phyloP scores from a whole-genome alignment of 2,329 filamentous ascomycete genomes.

The Ceratocystis harringtonii region DNA sequence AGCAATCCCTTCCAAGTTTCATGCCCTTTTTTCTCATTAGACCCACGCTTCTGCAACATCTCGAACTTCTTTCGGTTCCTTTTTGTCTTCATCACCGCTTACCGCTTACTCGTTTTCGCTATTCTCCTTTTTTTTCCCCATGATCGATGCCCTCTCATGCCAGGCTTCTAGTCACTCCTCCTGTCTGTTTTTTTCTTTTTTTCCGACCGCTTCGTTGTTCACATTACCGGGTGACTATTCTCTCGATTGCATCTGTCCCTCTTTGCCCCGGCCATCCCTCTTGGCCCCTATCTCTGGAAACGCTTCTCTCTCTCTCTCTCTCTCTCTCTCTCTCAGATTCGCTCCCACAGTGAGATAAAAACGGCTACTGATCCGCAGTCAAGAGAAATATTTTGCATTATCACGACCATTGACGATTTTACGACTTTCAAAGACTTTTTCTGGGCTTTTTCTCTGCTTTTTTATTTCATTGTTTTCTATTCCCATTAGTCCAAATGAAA shows the following conservation, averaged over 20 bases:
- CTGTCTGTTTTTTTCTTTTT: not conserved
- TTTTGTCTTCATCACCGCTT: not conserved
- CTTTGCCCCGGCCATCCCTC: not conserved
- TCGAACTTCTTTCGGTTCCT: not conserved
- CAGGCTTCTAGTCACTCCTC: not conserved
- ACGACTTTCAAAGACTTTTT: constrained; percentile 7
- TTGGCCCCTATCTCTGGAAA: not conserved
- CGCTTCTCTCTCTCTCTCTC: not conserved
- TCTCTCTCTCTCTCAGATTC: not conserved
- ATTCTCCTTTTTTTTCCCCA: not conserved
- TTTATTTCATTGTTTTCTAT: not conserved
- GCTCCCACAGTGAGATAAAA: not conserved
- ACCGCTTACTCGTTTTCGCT: not conserved
- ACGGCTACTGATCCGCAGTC: not conserved
- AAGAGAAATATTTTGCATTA: constrained; percentile 2
- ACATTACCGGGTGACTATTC: constrained; percentile 2
- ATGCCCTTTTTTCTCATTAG: not conserved
- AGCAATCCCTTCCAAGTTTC: not conserved
- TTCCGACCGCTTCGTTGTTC: constrained; percentile 3
- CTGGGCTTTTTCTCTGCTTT: not conserved
- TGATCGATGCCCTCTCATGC: not conserved
- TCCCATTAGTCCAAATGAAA: not conserved
- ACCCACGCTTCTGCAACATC: not conserved
- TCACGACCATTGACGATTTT: constrained; percentile 13
- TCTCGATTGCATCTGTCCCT: not conserved